Evolutionary conservation across 768 basidiomycete genomes (phyloP).

Genomic region (Mycena chlorophos): DNA sequence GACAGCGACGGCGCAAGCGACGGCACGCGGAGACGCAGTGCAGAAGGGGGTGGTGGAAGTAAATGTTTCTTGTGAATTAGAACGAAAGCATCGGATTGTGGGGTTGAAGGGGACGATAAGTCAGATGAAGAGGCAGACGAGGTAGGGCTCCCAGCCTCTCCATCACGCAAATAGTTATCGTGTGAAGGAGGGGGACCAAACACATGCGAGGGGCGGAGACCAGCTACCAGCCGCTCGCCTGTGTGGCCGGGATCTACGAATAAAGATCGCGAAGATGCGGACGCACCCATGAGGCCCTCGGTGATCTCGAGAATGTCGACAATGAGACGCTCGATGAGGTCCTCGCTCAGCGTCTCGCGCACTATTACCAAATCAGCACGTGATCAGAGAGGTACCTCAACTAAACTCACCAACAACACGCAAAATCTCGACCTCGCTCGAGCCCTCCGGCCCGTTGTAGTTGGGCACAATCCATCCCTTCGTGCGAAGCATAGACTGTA

Average conservation of each 20-base stretch:
- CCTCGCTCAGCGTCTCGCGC: constrained; percentile 55
- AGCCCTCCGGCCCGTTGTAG: constrained; percentile 54
- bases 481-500: constrained; percentile 34
- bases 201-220: background rate
- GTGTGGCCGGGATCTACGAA: constrained; percentile 8
- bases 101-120: background rate
- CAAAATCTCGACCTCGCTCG: constrained; percentile 55
- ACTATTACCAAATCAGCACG: constrained; percentile 38
- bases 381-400: constrained; percentile 22
- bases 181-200: background rate
- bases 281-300: constrained; percentile 47
- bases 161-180: background rate
- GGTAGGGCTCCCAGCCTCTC: too few relatives aligned
- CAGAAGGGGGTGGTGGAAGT: background rate
- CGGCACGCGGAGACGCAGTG: background rate
- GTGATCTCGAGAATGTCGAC: constrained; percentile 51
- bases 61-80: background rate
- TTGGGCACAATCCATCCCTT: constrained; percentile 61
- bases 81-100: background rate
- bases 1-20: background rate
- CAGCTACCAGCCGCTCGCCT: background rate
- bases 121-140: background rate
- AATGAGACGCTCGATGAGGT: constrained; percentile 50
- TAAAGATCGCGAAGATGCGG: constrained; percentile 12
- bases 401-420: constrained; percentile 51